Evolutionary conservation across 1,139 yeast species (phyloP).

Genomic region (Suhomyces anneliseae): DNA sequence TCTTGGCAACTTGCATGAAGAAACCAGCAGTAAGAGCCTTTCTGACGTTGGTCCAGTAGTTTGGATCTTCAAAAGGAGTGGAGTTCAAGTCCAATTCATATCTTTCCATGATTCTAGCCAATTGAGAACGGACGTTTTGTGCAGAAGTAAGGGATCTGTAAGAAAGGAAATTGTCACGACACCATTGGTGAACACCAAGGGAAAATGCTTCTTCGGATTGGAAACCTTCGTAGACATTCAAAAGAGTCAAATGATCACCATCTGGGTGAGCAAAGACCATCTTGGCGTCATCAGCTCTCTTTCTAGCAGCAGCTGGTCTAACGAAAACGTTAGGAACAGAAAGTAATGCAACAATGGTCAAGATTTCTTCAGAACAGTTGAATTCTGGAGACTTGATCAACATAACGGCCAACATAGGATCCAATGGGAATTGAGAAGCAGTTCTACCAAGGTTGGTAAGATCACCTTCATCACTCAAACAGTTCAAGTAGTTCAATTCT

Average conservation of each 20-base stretch:
- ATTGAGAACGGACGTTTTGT: slow-evolving; percentile 80
- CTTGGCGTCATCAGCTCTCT: slow-evolving; percentile 91
- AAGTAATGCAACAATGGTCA: slow-evolving; percentile 84
- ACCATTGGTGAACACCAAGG: slow-evolving; percentile 74
- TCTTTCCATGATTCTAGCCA: slow-evolving; percentile 78
- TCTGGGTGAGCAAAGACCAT: slow-evolving; percentile 87
- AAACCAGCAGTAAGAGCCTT: slow-evolving; percentile 91
- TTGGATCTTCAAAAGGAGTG: slow-evolving; percentile 63
- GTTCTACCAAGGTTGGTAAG: slow-evolving; percentile 84
- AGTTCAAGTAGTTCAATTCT: slow-evolving; percentile 85
- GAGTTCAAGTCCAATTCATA: slow-evolving; percentile 73
- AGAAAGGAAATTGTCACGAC: slow-evolving; percentile 84
- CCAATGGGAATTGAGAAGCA: slow-evolving; percentile 92
- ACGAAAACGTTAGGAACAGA: slow-evolving; percentile 95
- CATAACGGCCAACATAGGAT: slow-evolving; percentile 94
- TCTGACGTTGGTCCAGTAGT: slow-evolving; percentile 71
- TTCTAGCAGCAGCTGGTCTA: slow-evolving; percentile 85
- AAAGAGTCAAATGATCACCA: slow-evolving; percentile 90
- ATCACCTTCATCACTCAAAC: slow-evolving; percentile 90
- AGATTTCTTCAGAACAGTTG: slow-evolving; percentile 83
- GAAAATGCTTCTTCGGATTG: slow-evolving; percentile 66
- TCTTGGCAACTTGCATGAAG: slow-evolving; percentile 97
- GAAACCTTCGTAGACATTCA: slow-evolving; percentile 87
- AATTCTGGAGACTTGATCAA: slow-evolving; percentile 83
- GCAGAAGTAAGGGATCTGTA: slow-evolving; percentile 83